Conservation (phyloP, 441 rosid genomes). For the Eruca vesicaria region DNA sequence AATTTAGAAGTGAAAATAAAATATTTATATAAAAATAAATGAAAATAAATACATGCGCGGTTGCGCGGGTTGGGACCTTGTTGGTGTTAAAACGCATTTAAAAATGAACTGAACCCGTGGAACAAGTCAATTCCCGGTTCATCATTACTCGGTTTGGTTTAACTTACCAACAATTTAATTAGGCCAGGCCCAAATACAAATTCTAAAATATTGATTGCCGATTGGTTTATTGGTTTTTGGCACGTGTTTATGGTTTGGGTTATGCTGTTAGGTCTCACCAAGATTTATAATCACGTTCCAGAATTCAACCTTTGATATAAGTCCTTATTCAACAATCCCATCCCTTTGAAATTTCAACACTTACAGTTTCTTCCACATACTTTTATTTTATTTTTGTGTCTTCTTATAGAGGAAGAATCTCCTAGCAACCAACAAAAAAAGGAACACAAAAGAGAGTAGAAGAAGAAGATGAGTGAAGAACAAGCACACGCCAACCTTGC, state of each 20-base stretch:
- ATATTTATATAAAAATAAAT: no score
- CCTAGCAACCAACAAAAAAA: background rate
- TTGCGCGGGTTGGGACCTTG: no score
- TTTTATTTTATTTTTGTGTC: background rate
- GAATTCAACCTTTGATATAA: background rate
- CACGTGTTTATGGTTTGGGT: constrained; percentile 22
- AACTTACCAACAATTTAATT: background rate
- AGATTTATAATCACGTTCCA: constrained; percentile 4
- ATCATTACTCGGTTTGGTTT: constrained; percentile 20
- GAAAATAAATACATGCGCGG: no score
- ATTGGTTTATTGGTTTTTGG: background rate
- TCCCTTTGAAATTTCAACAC: background rate
- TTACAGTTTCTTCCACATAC: background rate
- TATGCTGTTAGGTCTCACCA: constrained; percentile 29
- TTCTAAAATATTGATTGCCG: background rate
- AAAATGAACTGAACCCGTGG: background rate
- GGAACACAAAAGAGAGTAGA: background rate
- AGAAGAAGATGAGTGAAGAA: constrained; percentile 16
- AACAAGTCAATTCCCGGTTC: background rate
- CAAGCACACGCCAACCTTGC: constrained; percentile 28
- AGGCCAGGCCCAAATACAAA: background rate
- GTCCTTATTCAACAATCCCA: background rate
- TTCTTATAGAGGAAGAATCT: background rate
- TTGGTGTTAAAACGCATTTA: background rate
- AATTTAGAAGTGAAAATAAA: no score